These are phyloP conservation scores for Kazachstania taianensis DNA, from an alignment of 805 yeast species.

Conservation along the genomic window DNA sequence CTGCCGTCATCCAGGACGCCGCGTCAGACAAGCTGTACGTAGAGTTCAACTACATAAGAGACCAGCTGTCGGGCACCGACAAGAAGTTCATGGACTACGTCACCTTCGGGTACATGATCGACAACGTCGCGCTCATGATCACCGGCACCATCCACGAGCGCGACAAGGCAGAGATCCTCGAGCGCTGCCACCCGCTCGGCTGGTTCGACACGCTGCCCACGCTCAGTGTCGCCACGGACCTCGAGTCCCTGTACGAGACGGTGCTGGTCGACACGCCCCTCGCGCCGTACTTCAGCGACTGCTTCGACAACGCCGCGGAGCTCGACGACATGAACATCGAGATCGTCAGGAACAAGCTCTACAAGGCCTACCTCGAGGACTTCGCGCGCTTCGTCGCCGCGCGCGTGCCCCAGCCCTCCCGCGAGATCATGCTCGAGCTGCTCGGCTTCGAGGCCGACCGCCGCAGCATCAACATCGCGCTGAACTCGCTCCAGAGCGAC, in stretches of 20 bases:
- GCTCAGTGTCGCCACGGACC: slow-evolving; percentile 85
- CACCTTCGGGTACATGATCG: slow-evolving; percentile 96
- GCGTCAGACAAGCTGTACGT: slow-evolving; percentile 64
- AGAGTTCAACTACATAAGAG: slow-evolving; percentile 76
- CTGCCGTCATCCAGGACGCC: slow-evolving; percentile 75
- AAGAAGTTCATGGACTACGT: slow-evolving; percentile 82
- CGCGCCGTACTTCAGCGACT: slow-evolving; percentile 90
- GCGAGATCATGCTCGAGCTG: slow-evolving; percentile 67
- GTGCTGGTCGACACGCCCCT: slow-evolving; percentile 94
- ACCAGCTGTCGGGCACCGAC: slow-evolving; percentile 74
- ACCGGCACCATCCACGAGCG: slow-evolving; percentile 96
- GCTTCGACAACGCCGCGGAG: slow-evolving; percentile 75
- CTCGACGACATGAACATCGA: slow-evolving; percentile 94
- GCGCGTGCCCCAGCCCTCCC: slow-evolving; percentile 63
- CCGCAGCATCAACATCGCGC: slow-evolving; percentile 81
- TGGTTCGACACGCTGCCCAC: slow-evolving; percentile 98
- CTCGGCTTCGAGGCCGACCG: slow-evolving; percentile 91
- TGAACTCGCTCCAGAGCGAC: slow-evolving; percentile 59
- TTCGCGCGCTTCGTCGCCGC: slow-evolving; percentile 55
- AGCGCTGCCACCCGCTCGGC: slow-evolving; percentile 92
- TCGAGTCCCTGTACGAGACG: slow-evolving; percentile 84
- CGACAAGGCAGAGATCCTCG: slow-evolving; percentile 77
- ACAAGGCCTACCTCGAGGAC: slow-evolving; percentile 87
- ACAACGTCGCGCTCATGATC: slow-evolving; percentile 89
- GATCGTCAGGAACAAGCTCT: slow-evolving; percentile 81